phyloP scores from a whole-genome alignment of 148 eudicot species.

The Amaranthus palmeri region DNA sequence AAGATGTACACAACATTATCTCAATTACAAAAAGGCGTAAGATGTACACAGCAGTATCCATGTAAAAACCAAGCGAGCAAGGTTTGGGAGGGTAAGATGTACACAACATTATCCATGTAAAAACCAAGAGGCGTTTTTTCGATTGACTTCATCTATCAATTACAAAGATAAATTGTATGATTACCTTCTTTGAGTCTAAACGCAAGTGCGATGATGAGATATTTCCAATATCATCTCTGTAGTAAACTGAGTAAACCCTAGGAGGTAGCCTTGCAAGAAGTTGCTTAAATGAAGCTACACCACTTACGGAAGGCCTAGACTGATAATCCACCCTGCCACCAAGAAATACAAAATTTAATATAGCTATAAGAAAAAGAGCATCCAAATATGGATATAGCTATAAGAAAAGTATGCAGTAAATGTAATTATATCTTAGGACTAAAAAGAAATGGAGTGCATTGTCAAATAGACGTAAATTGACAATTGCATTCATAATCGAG shows the following conservation, averaged over 20 bases:
- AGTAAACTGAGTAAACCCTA: constrained; percentile 92
- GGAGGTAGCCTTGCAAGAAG: constrained; percentile 91
- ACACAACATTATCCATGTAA: too few relatives aligned
- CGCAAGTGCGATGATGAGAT: constrained; percentile 92
- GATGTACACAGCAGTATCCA: too few relatives aligned
- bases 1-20: too few relatives aligned
- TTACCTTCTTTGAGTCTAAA: constrained; percentile 65
- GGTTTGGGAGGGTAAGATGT: too few relatives aligned
- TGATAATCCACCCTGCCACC: constrained; percentile 89
- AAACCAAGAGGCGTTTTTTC: too few relatives aligned
- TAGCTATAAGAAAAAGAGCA: neutral
- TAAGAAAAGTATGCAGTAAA: neutral
- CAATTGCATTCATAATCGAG: neutral
- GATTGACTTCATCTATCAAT: neutral
- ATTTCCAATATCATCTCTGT: constrained; percentile 91
- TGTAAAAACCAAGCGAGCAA: too few relatives aligned
- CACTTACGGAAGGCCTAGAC: constrained; percentile 55
- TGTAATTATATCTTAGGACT: neutral
- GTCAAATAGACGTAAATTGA: neutral
- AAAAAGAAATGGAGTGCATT: neutral
- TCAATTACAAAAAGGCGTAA: too few relatives aligned
- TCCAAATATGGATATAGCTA: neutral
- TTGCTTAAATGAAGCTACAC: constrained; percentile 76
- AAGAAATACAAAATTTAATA: constrained; percentile 10
- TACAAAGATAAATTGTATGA: constrained; percentile 3